Percentiles rank a stretch among this genome's conserved stretches.
Conservation (phyloP, 2,329 filamentous ascomycete genomes). For the Hymenoscyphus scutula region DNA sequence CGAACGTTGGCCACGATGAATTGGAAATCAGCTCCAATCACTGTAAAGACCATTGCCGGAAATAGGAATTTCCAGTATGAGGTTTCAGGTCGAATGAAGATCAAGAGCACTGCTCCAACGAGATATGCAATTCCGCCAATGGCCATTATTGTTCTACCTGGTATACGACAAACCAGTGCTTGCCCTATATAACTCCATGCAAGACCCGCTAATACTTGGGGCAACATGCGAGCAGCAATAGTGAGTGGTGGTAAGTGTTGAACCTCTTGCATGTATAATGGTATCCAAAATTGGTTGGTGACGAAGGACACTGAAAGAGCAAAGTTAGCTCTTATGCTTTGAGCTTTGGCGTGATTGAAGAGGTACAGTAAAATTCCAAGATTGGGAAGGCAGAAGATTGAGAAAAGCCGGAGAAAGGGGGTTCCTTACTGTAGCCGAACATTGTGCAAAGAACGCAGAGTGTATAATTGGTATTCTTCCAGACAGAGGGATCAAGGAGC, state of each 20-base stretch:
- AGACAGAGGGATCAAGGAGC: slow-evolving; percentile 54
- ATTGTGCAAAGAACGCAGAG: slow-evolving; percentile 48
- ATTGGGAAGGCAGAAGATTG: too few relatives aligned
- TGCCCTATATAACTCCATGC: slow-evolving; percentile 63
- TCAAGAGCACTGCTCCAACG: slow-evolving; percentile 48
- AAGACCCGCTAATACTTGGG: slow-evolving; percentile 62
- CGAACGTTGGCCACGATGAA: slow-evolving; percentile 68
- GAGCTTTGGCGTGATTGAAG: neutral
- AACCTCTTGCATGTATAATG: slow-evolving; percentile 63
- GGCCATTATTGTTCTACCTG: slow-evolving; percentile 61
- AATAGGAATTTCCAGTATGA: slow-evolving; percentile 67
- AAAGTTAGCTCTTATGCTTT: neutral
- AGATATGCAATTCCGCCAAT: slow-evolving; percentile 43
- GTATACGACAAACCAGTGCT: slow-evolving; percentile 59
- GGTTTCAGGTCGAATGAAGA: slow-evolving; percentile 52
- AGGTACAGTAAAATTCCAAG: too few relatives aligned
- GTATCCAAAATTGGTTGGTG: slow-evolving; percentile 59
- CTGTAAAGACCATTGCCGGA: slow-evolving; percentile 57
- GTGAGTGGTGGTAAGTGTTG: slow-evolving; percentile 47
- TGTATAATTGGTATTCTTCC: slow-evolving; percentile 62
- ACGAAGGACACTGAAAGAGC: slow-evolving; percentile 52
- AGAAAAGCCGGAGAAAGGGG: neutral
- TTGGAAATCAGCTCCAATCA: slow-evolving; percentile 66
- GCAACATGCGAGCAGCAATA: slow-evolving; percentile 62
- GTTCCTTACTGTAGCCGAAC: slow-evolving; percentile 49